Percentiles rank a stretch among this genome's conserved stretches.
phyloP scores from a whole-genome alignment of 352 stramenopile species.

The Blastocystis sp. region DNA sequence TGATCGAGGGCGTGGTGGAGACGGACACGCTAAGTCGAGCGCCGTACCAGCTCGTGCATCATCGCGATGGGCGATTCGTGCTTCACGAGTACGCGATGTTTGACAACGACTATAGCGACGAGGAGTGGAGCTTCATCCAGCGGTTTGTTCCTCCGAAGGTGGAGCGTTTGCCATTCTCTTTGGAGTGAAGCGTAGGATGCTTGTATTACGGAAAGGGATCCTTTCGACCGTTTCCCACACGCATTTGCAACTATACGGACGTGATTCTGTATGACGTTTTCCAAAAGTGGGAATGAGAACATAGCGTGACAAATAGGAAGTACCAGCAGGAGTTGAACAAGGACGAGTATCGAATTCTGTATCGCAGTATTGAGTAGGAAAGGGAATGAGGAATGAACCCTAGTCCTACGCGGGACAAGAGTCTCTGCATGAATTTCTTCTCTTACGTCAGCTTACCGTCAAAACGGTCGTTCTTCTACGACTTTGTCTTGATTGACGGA shows the following conservation, averaged over 20 bases:
- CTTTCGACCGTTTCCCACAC: neutral
- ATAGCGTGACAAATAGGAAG: slow-evolving; percentile 8
- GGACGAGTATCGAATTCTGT: neutral
- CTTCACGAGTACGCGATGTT: neutral
- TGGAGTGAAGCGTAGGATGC: slow-evolving; percentile 2
- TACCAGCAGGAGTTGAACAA: slow-evolving; percentile 16
- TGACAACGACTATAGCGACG: neutral
- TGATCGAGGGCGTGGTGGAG: neutral
- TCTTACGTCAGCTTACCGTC: slow-evolving; percentile 5
- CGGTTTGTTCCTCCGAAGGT: neutral
- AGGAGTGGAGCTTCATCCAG: neutral
- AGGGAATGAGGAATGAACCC: neutral
- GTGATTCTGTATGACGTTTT: slow-evolving; percentile 25
- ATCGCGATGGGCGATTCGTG: neutral
- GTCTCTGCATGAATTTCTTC: slow-evolving; percentile 11
- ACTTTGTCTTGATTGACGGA: slow-evolving; percentile 8
- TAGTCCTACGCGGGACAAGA: slow-evolving; percentile 1
- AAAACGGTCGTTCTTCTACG: neutral
- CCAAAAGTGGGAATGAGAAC: neutral
- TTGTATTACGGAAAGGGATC: slow-evolving; percentile 36
- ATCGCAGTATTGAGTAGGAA: neutral
- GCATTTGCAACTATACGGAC: neutral
- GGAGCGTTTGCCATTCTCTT: neutral
- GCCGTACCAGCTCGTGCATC: neutral
- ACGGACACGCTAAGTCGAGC: neutral